Evolutionary conservation across 1,139 yeast species (phyloP), one percentile per base, ranked within the genome.

Genomic region (Zhuliangozyma parablackwelliae): DNA sequence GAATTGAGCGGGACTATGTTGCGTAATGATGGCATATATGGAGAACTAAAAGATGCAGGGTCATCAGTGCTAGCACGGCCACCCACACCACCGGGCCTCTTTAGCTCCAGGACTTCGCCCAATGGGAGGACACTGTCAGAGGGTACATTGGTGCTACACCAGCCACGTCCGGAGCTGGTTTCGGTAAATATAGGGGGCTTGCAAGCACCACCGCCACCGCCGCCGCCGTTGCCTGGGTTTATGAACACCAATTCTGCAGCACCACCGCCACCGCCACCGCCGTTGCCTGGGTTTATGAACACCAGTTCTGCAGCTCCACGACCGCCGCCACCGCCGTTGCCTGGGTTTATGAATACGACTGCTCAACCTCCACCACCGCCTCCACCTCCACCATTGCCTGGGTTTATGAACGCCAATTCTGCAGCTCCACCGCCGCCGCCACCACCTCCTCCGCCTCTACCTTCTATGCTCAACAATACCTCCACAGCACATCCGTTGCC

Each of bases 341-440:
- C 42, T 13, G 28, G 28, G 10, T 27, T 28, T 31, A 16, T 23
- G 26, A 21, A 16, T 28, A 31, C 16, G 16, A 16, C 4, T 16
- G 16, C 4, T 9, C 61, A 64, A 20, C 61, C 65, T 9, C 59
- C 59, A 6, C 48, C 50, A 26, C 52, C 59, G 10, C 56, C 64
- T 23, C 59, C 66, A 9, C 60, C 63, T 8, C 66, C 69, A 3
- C 66, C 65, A n/a, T 42, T 58, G 3, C 63, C 65, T 7, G 42
- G 27, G 9, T 46, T 51, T 35, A 37, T 48, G 26, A 16, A 16
- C 4, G 4, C 16, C 16, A 8, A 9, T 6, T 2, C 7, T 6
- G 7, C 31, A 27, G 28, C 36, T 13, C 33, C 32, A 29, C n/a
- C 36, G 27, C 35, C 47, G 6, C 41, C 43, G 23, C 36, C 30